phyloP scores from a whole-genome alignment of 768 basidiomycete genomes.

The Galerina marginata region DNA sequence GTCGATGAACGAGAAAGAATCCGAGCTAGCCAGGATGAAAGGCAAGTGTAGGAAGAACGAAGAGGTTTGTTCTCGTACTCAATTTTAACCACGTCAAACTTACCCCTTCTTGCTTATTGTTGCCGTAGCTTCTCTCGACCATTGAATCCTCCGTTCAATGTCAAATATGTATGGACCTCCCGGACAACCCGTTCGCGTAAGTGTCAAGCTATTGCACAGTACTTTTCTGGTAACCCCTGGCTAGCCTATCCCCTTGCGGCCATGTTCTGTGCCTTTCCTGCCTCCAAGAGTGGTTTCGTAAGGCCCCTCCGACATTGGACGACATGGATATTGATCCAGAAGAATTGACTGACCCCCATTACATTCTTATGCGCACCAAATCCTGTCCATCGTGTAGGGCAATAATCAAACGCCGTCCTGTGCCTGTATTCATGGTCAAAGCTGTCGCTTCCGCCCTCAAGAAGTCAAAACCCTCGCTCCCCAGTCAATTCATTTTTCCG shows the following conservation, averaged over 20 bases:
- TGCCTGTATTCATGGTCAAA: slow-evolving; percentile 74
- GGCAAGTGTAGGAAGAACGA: slow-evolving; percentile 56
- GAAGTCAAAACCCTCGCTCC: slow-evolving; percentile 41
- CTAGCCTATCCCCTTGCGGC: slow-evolving; percentile 75
- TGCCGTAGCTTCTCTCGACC: slow-evolving; percentile 51
- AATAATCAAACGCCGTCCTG: slow-evolving; percentile 59
- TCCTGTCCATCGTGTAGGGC: slow-evolving; percentile 78
- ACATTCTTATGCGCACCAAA: slow-evolving; percentile 64
- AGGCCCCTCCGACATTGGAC: slow-evolving; percentile 58
- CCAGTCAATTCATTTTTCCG: slow-evolving; percentile 6
- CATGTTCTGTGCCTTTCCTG: slow-evolving; percentile 78
- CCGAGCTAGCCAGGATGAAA: slow-evolving; percentile 49
- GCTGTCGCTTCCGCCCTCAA: slow-evolving; percentile 54
- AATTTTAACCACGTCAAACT: background rate
- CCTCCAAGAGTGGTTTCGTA: slow-evolving; percentile 80
- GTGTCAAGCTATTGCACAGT: slow-evolving; percentile 29
- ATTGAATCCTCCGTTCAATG: slow-evolving; percentile 70
- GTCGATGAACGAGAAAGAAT: slow-evolving; percentile 52
- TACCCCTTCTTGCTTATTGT: background rate
- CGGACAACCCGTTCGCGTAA: slow-evolving; percentile 70
- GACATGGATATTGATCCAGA: slow-evolving; percentile 44
- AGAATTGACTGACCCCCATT: slow-evolving; percentile 43
- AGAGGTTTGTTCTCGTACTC: slow-evolving; percentile 47
- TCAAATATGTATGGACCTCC: slow-evolving; percentile 78
- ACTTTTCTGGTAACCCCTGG: background rate